Conservation (phyloP, 2,329 filamentous ascomycete species). For the Albophoma yamanashiensis region DNA sequence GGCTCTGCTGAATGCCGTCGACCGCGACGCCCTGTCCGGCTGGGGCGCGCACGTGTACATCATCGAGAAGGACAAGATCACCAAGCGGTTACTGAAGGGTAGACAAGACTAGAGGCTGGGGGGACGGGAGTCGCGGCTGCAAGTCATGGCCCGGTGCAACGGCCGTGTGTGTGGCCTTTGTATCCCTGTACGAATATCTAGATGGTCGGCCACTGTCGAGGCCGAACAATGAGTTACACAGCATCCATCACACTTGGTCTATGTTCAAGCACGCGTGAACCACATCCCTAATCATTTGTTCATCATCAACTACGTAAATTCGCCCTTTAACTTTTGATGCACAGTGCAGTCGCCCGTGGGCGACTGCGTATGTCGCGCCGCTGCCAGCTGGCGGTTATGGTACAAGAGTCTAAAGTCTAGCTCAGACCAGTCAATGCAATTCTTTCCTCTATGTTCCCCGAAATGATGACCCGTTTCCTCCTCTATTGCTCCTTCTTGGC, state of each 20-base stretch:
- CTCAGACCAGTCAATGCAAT: conserved; percentile 5
- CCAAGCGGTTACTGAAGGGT: conserved; percentile 95
- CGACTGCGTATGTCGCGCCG: neutral
- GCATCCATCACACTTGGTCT: neutral
- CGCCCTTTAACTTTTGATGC: neutral
- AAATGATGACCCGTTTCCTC: conserved; percentile 7
- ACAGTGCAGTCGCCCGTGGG: neutral
- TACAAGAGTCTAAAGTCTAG: conserved; percentile 21
- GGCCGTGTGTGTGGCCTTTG: neutral
- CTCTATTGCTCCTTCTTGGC: conserved; percentile 44
- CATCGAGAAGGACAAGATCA: conserved; percentile 99
- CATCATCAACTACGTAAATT: neutral
- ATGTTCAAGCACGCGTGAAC: neutral
- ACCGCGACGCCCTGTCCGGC: conserved; percentile 90
- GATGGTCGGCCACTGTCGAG: conserved; percentile 5
- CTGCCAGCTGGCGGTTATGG: conserved; percentile 9
- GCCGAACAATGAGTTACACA: neutral
- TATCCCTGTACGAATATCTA: conserved; percentile 9
- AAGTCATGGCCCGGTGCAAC: conserved; percentile 4
- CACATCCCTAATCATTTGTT: neutral
- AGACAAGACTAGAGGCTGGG: conserved; percentile 64
- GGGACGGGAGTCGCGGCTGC: conserved; percentile 3
- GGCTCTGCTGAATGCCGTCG: conserved; percentile 86
- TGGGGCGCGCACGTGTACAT: conserved; percentile 99
- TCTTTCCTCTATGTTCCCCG: conserved; percentile 8